Base-by-base conservation (phyloP, 345 rosid species). In the Odontarrhena argentea region DNA sequence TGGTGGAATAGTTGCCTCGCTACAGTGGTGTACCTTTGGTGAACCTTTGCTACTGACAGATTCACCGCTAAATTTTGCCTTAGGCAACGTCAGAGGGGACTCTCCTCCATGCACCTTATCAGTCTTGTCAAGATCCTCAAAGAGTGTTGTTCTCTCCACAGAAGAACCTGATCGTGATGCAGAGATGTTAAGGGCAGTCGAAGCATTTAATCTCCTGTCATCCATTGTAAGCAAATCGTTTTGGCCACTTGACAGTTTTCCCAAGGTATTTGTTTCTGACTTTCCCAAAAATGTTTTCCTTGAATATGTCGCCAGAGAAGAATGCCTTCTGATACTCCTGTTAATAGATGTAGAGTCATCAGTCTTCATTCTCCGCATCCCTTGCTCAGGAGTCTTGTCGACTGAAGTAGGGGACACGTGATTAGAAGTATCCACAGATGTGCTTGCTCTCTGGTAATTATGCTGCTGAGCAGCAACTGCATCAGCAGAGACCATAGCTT, bases 211-310 rank as follows among this genome's bases (percentile, higher is more conserved):
- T 68, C 37, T 56, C 42, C 65, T 62, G 49, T 65, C 53, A 46
- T 57, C 67, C 41, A 49, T 56, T 60, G 48, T 57, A 30, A 73
- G 69, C 51, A 79, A 79, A 56, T 71, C 68, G 51, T 70, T 56
- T 50, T 24, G 49, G 48, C 50, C 62, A 60, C 76, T 63, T 9
- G 77, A 70, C 49, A 36, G 57, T 54, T 74, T 77, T 43, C 71
- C 74, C 41, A 74, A 60, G 68, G 69, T 82, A 49, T 70, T 32
- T 66, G 85, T 66, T 34, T 67, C 71, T 28, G 84, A 53, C 10
- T 81, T 73, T 55, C 53, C 81, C 60, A 45, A 67, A 38, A 70
- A 76, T n/a, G 77, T 67, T 76, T 75, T 86, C 77, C 90, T 83
- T 47, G 82, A 58, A 75, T 84, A 84, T 76, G 76, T 82, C 60